Evolutionary conservation across 1,284 basidiomycete genomes (phyloP), one percentile per base, ranked within the genome.

Genomic region (Trichosporon ovoides): DNA sequence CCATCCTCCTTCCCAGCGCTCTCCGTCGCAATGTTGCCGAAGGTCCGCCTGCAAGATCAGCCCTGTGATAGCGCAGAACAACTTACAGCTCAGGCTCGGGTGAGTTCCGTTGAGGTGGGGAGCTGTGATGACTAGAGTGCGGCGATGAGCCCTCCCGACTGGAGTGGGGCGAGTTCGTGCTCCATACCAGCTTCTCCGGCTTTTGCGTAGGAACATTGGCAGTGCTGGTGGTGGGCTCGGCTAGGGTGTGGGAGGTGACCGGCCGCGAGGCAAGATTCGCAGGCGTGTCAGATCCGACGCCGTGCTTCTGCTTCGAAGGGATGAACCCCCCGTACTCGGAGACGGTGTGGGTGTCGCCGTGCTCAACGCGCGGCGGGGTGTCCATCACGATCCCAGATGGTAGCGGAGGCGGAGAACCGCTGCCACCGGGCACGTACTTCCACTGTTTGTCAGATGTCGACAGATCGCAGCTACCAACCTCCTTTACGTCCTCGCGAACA

Each of bases 401-500:
- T 5, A 31, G 28, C 28, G 28, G 28, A 31, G 28, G 28, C 28
- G 28, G 28, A 4, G 28, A 31, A 31, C 28, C 28, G 28, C 28
- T 31, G 28, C 28, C 28, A 31, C 5, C 28, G 28, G 28, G 28
- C 28, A 31, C 28, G 9, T 31, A 31, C 28, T 31, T 31, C 28
- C 28, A 31, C 28, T 31, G 28, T 20, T 10, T 13, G 56, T 53
- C 51, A 37, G 20, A 11, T 22, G 3, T 10, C 18, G 2, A 12
- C 3, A 7, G 7, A 5, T 13, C 11, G 12, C 7, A n/a, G 18
- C 9, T 20, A 38, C 55, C 28, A 22, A 70, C 69, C 64, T 75
- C 73, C 57, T 71, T 68, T 35, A 68, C 65, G 51, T 71, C 70
- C 57, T 73, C 72, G 40, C 68, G 55, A 24, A 73, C 62, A 18